These are phyloP conservation scores for Xanthoconium purpureum DNA, from an alignment of 768 basidiomycete genomes.

Conservation along the genomic window DNA sequence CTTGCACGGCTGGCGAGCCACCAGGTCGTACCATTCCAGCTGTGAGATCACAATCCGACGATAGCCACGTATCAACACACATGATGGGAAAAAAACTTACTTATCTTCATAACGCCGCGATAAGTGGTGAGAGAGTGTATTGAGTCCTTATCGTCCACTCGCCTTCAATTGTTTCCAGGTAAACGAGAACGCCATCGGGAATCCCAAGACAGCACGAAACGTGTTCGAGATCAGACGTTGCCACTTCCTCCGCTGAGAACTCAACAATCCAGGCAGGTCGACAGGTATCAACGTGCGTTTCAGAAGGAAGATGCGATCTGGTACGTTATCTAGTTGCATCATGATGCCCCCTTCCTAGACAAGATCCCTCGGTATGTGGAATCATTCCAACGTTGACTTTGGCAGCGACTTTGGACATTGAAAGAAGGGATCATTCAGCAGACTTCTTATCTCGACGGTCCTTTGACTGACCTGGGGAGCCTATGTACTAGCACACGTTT, in stretches of 20 bases:
- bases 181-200: not conserved
- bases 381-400: too few relatives aligned
- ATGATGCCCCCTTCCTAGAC: too few relatives aligned
- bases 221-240: not conserved
- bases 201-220: conserved; percentile 1
- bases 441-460: too few relatives aligned
- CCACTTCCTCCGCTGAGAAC: not conserved
- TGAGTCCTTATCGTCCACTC: conserved; percentile 14
- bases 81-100: conserved; percentile 6
- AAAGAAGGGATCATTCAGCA: too few relatives aligned
- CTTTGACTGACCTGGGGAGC: too few relatives aligned
- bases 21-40: too few relatives aligned
- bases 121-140: not conserved
- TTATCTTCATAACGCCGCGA: not conserved
- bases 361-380: too few relatives aligned
- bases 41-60: too few relatives aligned
- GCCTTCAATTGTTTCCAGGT: not conserved
- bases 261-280: not conserved
- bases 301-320: not conserved
- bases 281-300: conserved; percentile 10
- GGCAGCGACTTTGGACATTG: too few relatives aligned
- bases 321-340: not conserved
- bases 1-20: not conserved
- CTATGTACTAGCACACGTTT: too few relatives aligned
- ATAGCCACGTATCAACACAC: not conserved